Evolutionary conservation across 2,329 filamentous ascomycete species (phyloP).

Genomic region (Lanzia echinophila): DNA sequence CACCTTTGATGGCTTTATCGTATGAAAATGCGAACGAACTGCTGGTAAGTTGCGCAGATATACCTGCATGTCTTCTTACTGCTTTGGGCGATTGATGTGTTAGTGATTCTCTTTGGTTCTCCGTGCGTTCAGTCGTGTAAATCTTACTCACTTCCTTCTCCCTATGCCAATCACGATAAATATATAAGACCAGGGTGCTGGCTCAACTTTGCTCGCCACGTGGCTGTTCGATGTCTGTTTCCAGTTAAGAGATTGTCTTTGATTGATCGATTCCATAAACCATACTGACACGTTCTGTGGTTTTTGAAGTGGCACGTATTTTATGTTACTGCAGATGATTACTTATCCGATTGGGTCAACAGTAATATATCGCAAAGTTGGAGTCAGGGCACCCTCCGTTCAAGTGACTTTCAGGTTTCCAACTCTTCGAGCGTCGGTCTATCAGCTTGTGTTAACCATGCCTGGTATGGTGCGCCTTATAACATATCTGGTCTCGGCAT

Average conservation of each 20-base stretch:
- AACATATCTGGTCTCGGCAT: not conserved
- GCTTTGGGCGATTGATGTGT: not conserved
- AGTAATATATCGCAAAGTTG: constrained; percentile 2
- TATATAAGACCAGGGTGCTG: no score
- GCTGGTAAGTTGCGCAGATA: not conserved
- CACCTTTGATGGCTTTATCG: not conserved
- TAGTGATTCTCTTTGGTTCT: not conserved
- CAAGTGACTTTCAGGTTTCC: not conserved
- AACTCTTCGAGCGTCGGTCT: not conserved
- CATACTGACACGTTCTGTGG: not conserved
- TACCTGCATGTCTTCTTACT: not conserved
- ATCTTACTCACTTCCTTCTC: no score
- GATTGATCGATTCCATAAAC: not conserved
- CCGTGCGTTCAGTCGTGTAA: no score
- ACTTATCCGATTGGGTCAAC: not conserved
- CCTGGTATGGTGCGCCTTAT: not conserved
- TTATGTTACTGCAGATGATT: not conserved
- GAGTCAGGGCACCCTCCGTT: not conserved
- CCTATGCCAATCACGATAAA: no score
- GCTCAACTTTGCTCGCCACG: no score
- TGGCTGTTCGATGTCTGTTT: no score
- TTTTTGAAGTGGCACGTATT: not conserved
- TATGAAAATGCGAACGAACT: not conserved
- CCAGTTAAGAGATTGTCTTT: no score
- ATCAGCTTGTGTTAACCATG: not conserved